phyloP scores from a whole-genome alignment of 192 early-diverging fungal genomes.

The Backusella sp. region DNA sequence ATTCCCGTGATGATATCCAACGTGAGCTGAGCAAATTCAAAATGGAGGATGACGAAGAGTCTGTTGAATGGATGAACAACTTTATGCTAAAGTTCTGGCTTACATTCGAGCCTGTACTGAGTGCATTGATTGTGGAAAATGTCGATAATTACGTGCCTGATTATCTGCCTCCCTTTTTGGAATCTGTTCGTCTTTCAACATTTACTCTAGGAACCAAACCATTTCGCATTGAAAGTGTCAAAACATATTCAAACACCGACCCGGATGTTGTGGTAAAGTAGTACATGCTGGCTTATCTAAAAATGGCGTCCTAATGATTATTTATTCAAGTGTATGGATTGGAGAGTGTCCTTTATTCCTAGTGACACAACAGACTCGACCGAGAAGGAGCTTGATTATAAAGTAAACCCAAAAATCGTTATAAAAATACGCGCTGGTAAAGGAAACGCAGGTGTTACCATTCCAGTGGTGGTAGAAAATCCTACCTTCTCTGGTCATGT shows the following conservation, averaged over 20 bases:
- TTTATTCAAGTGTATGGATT: conserved; percentile 59
- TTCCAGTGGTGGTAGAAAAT: conserved; percentile 72
- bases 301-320: neutral
- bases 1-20: conserved; percentile 53
- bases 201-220: conserved; percentile 68
- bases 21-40: conserved; percentile 46
- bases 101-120: conserved; percentile 72
- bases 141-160: conserved; percentile 61
- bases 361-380: conserved; percentile 60
- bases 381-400: conserved; percentile 44
- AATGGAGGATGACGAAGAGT: conserved; percentile 54
- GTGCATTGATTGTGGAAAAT: conserved; percentile 56
- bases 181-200: conserved; percentile 54
- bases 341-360: conserved; percentile 71
- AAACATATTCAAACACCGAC: conserved; percentile 59
- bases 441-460: conserved; percentile 70
- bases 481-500: conserved; percentile 68
- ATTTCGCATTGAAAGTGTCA: conserved; percentile 56
- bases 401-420: conserved; percentile 72
- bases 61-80: conserved; percentile 77
- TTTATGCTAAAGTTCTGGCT: conserved; percentile 73
- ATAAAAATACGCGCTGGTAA: conserved; percentile 73
- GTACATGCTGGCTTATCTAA: neutral
- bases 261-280: conserved; percentile 48
- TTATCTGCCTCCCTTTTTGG: conserved; percentile 62